Conservation (phyloP, 495 filamentous ascomycete species). For the Penicillium maclennaniae region DNA sequence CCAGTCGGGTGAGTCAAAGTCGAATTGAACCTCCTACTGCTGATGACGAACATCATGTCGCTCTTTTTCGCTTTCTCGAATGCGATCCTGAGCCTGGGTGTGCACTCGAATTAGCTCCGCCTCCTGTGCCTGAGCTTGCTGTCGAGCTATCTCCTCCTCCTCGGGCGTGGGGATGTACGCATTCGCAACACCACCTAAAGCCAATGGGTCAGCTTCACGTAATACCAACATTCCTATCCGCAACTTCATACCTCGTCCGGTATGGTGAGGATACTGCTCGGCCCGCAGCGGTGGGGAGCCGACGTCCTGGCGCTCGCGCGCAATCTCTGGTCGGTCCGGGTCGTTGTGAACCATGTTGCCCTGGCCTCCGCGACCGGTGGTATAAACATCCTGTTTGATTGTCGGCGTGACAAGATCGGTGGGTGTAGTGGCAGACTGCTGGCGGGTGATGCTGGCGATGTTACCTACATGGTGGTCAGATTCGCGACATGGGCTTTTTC, state of each 20-base stretch:
- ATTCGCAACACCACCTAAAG: constrained; percentile 42
- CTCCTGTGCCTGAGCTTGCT: constrained; percentile 30
- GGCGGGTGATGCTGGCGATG: constrained; percentile 71
- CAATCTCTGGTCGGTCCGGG: constrained; percentile 58
- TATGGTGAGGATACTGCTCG: constrained; percentile 41
- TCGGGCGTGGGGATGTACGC: constrained; percentile 38
- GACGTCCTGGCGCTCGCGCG: constrained; percentile 79
- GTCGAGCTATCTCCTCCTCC: constrained; percentile 32
- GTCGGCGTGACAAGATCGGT: constrained; percentile 73
- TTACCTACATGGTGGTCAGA: constrained; percentile 53
- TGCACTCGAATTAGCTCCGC: constrained; percentile 36
- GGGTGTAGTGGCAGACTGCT: constrained; percentile 47
- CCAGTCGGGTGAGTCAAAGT: background rate
- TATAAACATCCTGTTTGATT: constrained; percentile 76
- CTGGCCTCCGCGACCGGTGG: constrained; percentile 70
- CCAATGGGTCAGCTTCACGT: background rate
- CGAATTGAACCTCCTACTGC: constrained; percentile 16
- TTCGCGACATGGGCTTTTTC: background rate
- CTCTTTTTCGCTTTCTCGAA: constrained; percentile 32
- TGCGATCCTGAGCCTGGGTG: constrained; percentile 36
- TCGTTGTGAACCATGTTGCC: constrained; percentile 77
- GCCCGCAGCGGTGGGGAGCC: constrained; percentile 49
- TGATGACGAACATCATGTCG: constrained; percentile 24
- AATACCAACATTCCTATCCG: background rate
- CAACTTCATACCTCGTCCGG: constrained; percentile 40